phyloP scores from a whole-genome alignment of 169 alveolate species.

The Plasmodium vivax region DNA sequence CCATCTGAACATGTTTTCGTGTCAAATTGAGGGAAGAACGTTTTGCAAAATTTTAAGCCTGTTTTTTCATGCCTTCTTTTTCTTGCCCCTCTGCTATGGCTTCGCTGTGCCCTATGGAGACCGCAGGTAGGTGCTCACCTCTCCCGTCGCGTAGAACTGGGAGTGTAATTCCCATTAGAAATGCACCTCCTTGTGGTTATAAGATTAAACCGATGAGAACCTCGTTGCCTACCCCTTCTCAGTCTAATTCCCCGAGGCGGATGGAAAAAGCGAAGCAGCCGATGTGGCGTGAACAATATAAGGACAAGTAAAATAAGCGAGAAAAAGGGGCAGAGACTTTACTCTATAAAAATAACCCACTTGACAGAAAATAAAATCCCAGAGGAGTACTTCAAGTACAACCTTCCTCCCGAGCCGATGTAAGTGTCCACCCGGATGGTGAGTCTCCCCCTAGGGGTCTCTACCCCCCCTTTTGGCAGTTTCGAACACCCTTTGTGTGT shows the following conservation, averaged over 20 bases:
- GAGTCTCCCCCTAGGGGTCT: neutral
- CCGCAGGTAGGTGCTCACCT: neutral
- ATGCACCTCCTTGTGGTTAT: neutral
- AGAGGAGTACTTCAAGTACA: conserved; percentile 49
- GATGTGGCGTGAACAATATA: neutral
- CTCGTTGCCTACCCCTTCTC: neutral
- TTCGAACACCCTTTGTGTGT: neutral
- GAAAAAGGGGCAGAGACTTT: neutral
- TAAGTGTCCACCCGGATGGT: neutral
- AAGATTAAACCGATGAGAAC: neutral
- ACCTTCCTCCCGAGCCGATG: conserved; percentile 61
- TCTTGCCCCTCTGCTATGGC: neutral
- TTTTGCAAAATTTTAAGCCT: neutral
- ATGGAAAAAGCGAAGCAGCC: neutral
- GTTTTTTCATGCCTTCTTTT: neutral
- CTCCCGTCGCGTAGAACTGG: neutral
- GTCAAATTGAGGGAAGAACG: neutral
- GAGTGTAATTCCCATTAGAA: neutral
- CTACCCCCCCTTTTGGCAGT: neutral
- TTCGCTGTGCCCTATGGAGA: neutral
- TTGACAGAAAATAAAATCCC: conserved; percentile 4
- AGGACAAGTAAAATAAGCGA: neutral
- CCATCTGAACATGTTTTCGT: neutral
- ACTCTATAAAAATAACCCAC: conserved; percentile 15
- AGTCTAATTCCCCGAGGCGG: neutral